Conservation (phyloP, 768 basidiomycete species). For the Kwoniella dendrophila region DNA sequence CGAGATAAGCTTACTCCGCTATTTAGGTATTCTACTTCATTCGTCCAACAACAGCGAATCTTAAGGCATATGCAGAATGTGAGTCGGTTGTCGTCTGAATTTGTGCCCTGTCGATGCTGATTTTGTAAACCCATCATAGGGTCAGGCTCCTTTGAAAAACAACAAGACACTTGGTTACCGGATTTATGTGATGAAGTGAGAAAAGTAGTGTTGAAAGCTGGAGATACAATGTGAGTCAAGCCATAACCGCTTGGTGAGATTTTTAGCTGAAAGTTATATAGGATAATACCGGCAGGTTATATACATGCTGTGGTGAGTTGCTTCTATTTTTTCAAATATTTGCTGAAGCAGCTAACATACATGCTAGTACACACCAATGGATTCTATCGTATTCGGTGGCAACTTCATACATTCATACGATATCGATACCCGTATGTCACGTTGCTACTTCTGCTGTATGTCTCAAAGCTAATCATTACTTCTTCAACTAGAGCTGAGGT, state of each 20-base stretch:
- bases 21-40: constrained; percentile 90
- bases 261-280: constrained; percentile 17
- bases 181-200: constrained; percentile 88
- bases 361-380: constrained; percentile 79
- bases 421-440: constrained; percentile 72
- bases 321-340: not conserved
- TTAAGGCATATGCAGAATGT: constrained; percentile 87
- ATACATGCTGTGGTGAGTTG: constrained; percentile 89
- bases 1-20: not conserved
- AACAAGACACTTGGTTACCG: constrained; percentile 86
- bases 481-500: constrained; percentile 69
- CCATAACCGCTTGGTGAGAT: constrained; percentile 59
- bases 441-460: not conserved
- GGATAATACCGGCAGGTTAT: constrained; percentile 92
- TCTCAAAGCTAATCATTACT: not conserved
- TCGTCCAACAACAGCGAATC: constrained; percentile 78
- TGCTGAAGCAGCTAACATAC: not conserved
- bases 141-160: constrained; percentile 81
- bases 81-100: constrained; percentile 2
- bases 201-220: constrained; percentile 59
- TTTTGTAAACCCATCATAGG: constrained; percentile 58
- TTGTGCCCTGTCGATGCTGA: not conserved
- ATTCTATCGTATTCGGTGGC: constrained; percentile 94
- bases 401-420: constrained; percentile 94
- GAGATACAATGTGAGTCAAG: constrained; percentile 52